Base-by-base conservation (phyloP, 2,329 filamentous ascomycete species). In the Drechslerella coelobrocha region DNA sequence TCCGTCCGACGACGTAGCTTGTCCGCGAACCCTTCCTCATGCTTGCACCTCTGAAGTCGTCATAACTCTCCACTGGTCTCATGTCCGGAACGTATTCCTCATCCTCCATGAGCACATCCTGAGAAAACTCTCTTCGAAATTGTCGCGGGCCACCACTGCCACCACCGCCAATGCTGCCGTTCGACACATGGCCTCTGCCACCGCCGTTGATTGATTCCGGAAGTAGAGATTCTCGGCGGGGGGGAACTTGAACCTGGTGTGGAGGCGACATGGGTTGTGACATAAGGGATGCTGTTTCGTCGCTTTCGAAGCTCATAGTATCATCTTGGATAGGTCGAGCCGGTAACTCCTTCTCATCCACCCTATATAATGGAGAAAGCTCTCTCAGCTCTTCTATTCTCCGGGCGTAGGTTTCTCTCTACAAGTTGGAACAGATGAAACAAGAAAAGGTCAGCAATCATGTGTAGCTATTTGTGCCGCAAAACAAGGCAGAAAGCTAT, bases 361-460 rank as follows among this genome's bases (percentile, higher is more conserved):
- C 82, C 74, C 72, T 68, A 50, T 80, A 74, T 74, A 83, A 76
- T 78, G 83, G 78, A 82, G 74, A 87, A 76, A 94, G 85, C 73
- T 88, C 87, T 75, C 89, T 86, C 41, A 99, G 82, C 78, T 99
- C 94, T 51, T 89, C 88, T 74, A 97, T 96, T 61, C 94, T 88
- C 65, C 88, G 91, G 55, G 89, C 91, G 78, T 99, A 99, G 1
- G 93, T 97, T 73, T 89, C 87, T 76, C 91, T 88, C 91, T 95
- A 75, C 51, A 61, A 41, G 47, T 24, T 17, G n/a, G n/a, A 41
- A 41, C 9, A 41, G n/a, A 41, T 5, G 41, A 17, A 34, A 41
- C 24, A 29, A 48, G 9, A 27, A 52, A 31, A n/a, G 63, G 43
- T 55, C 43, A 68, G 19, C 19, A 26, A 56, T 41, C 29, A 14